Evolutionary conservation across 164 flowering plant species (phyloP).

Genomic region (grape (Vitis vinifera)): ASM3070453v1 NC_081815.1:7392501-7393000

Average conservation of each 20-base stretch:
- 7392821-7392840: conserved; percentile 3
- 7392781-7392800: too few relatives aligned
- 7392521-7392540: too few relatives aligned
- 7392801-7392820: background rate
- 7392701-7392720: background rate
- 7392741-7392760: background rate
- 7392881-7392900: conserved; percentile 13
- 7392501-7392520: too few relatives aligned
- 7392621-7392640: conserved; percentile 7
- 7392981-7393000: background rate
- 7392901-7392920: conserved; percentile 13
- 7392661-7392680: conserved; percentile 20
- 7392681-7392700: background rate
- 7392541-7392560: too few relatives aligned
- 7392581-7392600: too few relatives aligned
- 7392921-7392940: background rate
- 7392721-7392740: background rate
- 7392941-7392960: background rate
- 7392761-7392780: too few relatives aligned
- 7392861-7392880: conserved; percentile 22
- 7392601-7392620: background rate
- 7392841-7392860: background rate
- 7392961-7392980: background rate
- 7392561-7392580: too few relatives aligned
- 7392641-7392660: background rate